Evolutionary conservation across 2,329 filamentous ascomycete species (phyloP), one percentile per base, ranked within the genome.

Genomic region (Herpotrichia juniperi): DNA sequence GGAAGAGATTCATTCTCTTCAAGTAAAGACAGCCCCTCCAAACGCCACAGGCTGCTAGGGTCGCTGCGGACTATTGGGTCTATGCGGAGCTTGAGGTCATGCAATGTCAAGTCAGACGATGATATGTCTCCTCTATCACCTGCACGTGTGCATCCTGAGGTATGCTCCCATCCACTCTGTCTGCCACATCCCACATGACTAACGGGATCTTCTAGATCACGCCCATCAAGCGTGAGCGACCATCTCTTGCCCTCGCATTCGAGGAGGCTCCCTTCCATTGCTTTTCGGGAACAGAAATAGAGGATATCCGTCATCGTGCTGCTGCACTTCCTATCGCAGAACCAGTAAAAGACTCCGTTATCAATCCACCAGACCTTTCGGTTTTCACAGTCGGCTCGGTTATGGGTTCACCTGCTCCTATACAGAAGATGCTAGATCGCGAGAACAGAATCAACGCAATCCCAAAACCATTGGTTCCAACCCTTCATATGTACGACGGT

Each of bases 51-150:
- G 44, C 42, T 71, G 22, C 50, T 69, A 21, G 62, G 66, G 9
- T 68, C 64, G 7, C 46, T 70, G 53, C 61, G 65, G 44, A 67
- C 61, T 46, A 63, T 72, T 32, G 49, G 58, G 25, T 69, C 65
- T 25, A 37, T 69, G 39, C 61, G 63, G 37, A 66, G 47, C 28
- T 22, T 66, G 12, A 58, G 60, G 8, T 59, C 62, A n/a, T 50
- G 54, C 35, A 64, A 61, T 26, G 46, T 46, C 16, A 67, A 61
- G 46, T 46, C 48, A 30, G 40, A 35, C 22, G 58, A 56, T 10
- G 44, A 47, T 9, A 22, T 31, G 26, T 16, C 42, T 39, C 21
- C 42, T 19, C 25, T n/a, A n/a, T n/a, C n/a, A n/a, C n/a, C n/a
- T n/a, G n/a, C n/a, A n/a, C n/a, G n/a, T n/a, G n/a, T n/a, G n/a